Conservation (phyloP, 768 basidiomycete species). For the Pleurotus giganteus region DNA sequence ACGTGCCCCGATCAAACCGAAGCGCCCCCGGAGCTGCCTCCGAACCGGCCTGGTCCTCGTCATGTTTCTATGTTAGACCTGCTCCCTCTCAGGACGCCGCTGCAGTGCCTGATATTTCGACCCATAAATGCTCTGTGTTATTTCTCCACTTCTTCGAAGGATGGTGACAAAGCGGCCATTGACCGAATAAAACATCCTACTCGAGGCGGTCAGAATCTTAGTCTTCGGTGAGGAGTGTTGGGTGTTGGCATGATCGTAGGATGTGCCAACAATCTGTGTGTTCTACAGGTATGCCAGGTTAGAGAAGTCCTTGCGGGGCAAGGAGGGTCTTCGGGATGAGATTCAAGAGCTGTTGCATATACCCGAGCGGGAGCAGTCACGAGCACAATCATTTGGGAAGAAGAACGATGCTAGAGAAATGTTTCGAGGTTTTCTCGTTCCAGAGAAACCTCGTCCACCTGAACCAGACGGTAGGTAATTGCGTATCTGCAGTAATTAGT, state of each 20-base stretch:
- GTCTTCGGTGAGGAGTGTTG: background rate
- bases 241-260: background rate
- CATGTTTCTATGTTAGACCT: slow-evolving; percentile 9
- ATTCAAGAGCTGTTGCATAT: slow-evolving; percentile 21
- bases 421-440: slow-evolving; percentile 58
- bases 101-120: background rate
- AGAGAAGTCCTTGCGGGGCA: slow-evolving; percentile 50
- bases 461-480: slow-evolving; percentile 66
- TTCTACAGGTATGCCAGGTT: slow-evolving; percentile 54
- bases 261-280: background rate
- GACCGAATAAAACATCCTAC: slow-evolving; percentile 20
- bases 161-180: slow-evolving; percentile 4
- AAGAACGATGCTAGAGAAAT: slow-evolving; percentile 18
- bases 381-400: background rate
- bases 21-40: no score
- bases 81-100: background rate
- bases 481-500: background rate
- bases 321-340: slow-evolving; percentile 30
- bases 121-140: background rate
- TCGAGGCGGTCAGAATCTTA: slow-evolving; percentile 57
- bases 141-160: background rate
- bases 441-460: slow-evolving; percentile 60
- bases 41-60: no score
- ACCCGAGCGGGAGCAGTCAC: slow-evolving; percentile 2
- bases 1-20: no score